Percentiles rank a stretch among this genome's conserved stretches.
Evolutionary conservation across 306 rosid genomes (phyloP).

Genomic region (Hylodesmum podocarpum): DNA sequence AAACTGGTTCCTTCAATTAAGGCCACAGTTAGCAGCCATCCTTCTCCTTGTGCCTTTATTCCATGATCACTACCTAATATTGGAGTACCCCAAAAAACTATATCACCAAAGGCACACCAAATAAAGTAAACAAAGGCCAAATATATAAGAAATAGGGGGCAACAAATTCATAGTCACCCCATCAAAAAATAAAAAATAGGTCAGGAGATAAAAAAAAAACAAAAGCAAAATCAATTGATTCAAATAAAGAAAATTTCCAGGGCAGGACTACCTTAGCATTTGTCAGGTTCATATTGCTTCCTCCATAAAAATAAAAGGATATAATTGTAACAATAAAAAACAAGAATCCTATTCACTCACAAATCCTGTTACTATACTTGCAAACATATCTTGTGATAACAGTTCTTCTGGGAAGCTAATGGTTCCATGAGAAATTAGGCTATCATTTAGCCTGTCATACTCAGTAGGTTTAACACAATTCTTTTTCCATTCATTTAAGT

Average conservation of each 20-base stretch:
- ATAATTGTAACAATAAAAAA: background rate
- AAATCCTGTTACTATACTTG: background rate
- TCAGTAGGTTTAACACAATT: background rate
- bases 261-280: background rate
- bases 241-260: constrained; percentile 13
- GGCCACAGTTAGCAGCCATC: constrained; percentile 97
- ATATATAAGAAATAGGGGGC: background rate
- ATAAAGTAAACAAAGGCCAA: background rate
- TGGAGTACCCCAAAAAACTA: constrained; percentile 2
- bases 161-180: background rate
- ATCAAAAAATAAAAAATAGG: background rate
- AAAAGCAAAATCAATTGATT: constrained; percentile 3
- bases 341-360: background rate
- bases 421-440: background rate
- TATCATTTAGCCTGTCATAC: background rate
- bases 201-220: background rate
- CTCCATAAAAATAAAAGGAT: constrained; percentile 17
- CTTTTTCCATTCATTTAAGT: background rate
- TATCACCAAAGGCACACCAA: constrained; percentile 27
- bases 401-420: constrained; percentile 1
- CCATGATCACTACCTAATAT: constrained; percentile 89
- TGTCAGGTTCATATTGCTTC: constrained; percentile 4
- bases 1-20: constrained; percentile 84
- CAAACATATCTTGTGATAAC: background rate
- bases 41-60: constrained; percentile 93